phyloP scores from a whole-genome alignment of 2,329 filamentous ascomycete species.

The Colletotrichum spaethianum region DNA sequence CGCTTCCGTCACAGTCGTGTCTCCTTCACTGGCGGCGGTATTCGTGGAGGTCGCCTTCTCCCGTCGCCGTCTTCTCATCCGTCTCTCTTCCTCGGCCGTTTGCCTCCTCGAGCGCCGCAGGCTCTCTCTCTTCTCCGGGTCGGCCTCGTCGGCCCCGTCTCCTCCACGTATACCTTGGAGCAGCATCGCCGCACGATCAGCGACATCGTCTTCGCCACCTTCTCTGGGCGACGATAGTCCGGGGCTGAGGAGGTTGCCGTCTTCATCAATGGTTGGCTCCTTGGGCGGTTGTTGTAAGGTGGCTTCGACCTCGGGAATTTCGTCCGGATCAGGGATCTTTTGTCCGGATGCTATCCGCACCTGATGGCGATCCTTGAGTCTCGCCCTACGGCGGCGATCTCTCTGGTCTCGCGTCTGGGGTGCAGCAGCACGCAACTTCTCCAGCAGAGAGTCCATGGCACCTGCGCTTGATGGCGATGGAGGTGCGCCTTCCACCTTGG shows the following conservation, averaged over 20 bases:
- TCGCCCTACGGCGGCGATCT: slow-evolving; percentile 87
- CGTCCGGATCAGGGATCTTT: slow-evolving; percentile 82
- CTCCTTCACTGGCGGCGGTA: slow-evolving; percentile 44
- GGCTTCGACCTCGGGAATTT: slow-evolving; percentile 70
- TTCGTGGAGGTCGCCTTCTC: slow-evolving; percentile 67
- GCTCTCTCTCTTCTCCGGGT: slow-evolving; percentile 68
- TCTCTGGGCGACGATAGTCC: slow-evolving; percentile 59
- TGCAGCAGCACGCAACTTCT: slow-evolving; percentile 94
- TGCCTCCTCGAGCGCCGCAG: slow-evolving; percentile 75
- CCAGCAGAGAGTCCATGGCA: slow-evolving; percentile 94
- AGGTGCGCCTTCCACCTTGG: slow-evolving; percentile 60
- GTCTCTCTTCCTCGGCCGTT: slow-evolving; percentile 84
- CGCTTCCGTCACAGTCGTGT: slow-evolving; percentile 34
- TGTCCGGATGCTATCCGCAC: slow-evolving; percentile 92
- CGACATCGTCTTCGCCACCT: slow-evolving; percentile 79
- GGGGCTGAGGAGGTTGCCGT: slow-evolving; percentile 68
- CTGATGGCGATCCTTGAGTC: slow-evolving; percentile 92
- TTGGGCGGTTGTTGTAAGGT: slow-evolving; percentile 52
- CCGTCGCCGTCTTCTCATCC: slow-evolving; percentile 75
- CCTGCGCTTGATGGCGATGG: slow-evolving; percentile 82
- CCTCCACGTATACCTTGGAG: slow-evolving; percentile 86
- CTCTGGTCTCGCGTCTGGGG: slow-evolving; percentile 91
- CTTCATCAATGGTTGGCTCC: slow-evolving; percentile 60
- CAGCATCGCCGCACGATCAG: slow-evolving; percentile 85
- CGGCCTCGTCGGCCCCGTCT: slow-evolving; percentile 68